A percentile compares a stretch with the other conserved stretches of the same genome.
phyloP scores from a whole-genome alignment of 345 rosid genomes.

The Populus simonii region DNA sequence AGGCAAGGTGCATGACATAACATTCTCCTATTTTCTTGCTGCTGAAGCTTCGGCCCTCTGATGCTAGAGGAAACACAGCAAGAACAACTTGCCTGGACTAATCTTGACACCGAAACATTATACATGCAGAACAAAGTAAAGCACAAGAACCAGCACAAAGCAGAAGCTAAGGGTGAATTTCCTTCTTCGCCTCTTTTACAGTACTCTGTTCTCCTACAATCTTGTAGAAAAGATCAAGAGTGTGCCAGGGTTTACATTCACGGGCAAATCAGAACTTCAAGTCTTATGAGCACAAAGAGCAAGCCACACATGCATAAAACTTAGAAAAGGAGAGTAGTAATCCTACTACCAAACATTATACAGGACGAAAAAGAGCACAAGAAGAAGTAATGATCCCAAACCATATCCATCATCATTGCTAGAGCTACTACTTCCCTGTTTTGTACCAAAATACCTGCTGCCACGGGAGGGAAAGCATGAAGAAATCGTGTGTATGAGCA shows the following conservation, averaged over 20 bases:
- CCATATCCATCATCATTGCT: slow-evolving; percentile 35
- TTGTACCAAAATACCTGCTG: neutral
- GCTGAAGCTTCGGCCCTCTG: neutral
- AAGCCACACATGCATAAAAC: neutral
- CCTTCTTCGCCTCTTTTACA: neutral
- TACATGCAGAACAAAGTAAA: neutral
- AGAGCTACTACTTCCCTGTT: slow-evolving; percentile 3
- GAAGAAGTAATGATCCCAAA: slow-evolving; percentile 34
- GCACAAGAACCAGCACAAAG: neutral
- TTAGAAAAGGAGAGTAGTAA: neutral
- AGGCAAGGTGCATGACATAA: neutral
- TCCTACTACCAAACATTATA: slow-evolving; percentile 16
- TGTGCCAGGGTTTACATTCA: neutral
- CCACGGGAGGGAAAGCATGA: slow-evolving; percentile 8
- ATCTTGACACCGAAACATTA: neutral
- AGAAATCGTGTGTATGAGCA: slow-evolving; percentile 26
- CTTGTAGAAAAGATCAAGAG: neutral
- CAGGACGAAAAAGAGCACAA: slow-evolving; percentile 35
- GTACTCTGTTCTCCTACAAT: neutral
- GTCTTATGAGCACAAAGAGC: neutral
- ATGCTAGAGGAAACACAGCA: neutral
- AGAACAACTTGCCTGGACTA: no score
- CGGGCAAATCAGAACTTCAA: neutral
- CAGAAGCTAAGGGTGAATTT: neutral
- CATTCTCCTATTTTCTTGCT: neutral